Percentiles rank a stretch among this genome's conserved stretches.
Evolutionary conservation across 306 rosid genomes (phyloP).

Genomic region (Vigna unguiculata): DNA sequence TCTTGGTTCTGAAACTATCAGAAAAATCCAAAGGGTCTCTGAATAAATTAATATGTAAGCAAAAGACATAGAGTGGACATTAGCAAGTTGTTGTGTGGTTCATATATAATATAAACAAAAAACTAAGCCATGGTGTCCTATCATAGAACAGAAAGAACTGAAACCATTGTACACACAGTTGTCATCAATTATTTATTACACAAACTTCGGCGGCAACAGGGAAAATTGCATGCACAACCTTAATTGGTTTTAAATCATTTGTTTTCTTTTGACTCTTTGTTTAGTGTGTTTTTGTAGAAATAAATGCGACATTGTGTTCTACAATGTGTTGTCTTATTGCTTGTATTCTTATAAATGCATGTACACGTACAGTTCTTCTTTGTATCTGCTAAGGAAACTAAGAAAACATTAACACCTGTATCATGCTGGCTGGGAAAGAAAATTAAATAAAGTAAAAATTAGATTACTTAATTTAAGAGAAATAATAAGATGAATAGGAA

Average conservation of each 20-base stretch:
- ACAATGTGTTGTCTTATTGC: constrained; percentile 18
- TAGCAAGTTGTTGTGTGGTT: constrained; percentile 36
- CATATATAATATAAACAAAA: constrained; percentile 17
- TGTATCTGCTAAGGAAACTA: background rate
- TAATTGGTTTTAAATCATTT: background rate
- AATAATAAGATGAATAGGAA: no score
- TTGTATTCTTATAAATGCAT: background rate
- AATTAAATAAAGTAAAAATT: no score
- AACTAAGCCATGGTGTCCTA: constrained; percentile 39
- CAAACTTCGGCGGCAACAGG: constrained; percentile 41
- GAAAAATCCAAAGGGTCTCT: constrained; percentile 28
- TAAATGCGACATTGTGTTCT: background rate
- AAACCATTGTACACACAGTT: constrained; percentile 42
- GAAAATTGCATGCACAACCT: constrained; percentile 20
- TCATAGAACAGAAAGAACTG: constrained; percentile 43
- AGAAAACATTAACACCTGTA: background rate
- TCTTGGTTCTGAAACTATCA: constrained; percentile 37
- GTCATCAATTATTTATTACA: constrained; percentile 53
- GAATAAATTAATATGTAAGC: constrained; percentile 12
- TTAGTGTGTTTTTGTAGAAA: background rate
- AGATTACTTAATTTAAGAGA: no score
- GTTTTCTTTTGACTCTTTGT: no score
- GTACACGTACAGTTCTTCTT: background rate
- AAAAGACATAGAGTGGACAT: background rate
- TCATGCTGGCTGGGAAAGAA: no score